Percentiles rank a stretch among this genome's conserved stretches.
These are phyloP conservation scores for Collariella sp. DNA, from an alignment of 495 filamentous ascomycete genomes.

Conservation along the genomic window DNA sequence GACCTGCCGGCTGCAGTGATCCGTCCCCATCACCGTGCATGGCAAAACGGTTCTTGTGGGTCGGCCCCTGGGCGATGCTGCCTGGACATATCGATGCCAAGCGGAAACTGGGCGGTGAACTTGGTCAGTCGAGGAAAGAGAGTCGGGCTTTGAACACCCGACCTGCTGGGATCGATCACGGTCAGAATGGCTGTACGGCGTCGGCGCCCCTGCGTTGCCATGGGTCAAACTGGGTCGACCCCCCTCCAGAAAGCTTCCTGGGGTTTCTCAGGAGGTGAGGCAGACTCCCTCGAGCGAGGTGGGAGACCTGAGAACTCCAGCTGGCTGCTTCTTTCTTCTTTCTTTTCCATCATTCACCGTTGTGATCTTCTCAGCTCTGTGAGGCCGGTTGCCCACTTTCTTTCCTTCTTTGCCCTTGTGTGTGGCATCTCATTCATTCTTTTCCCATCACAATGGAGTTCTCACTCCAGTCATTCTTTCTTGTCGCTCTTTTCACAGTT, in stretches of 20 bases:
- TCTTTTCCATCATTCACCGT: background rate
- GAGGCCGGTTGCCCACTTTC: conserved; percentile 2
- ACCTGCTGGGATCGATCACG: too few species aligned
- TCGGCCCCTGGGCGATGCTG: background rate
- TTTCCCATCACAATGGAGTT: background rate
- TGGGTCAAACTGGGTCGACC: background rate
- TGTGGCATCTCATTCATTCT: conserved; percentile 1
- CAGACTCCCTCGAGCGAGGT: background rate
- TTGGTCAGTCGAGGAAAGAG: too few species aligned
- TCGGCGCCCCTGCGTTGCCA: background rate
- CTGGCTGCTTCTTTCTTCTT: conserved; percentile 2
- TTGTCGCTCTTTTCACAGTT: conserved; percentile 7
- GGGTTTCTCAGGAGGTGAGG: background rate
- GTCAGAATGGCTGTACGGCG: too few species aligned
- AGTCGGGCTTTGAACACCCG: too few species aligned
- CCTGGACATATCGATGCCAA: too few species aligned
- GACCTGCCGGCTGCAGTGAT: background rate
- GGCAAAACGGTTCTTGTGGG: background rate
- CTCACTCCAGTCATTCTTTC: conserved; percentile 4
- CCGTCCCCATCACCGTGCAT: background rate
- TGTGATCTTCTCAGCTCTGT: background rate
- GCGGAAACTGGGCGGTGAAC: too few species aligned
- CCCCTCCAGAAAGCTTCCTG: background rate
- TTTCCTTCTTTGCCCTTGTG: background rate
- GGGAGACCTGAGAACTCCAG: too few species aligned